Base-by-base conservation (phyloP, 768 basidiomycete species). In the Mycena albidolilacea region DNA sequence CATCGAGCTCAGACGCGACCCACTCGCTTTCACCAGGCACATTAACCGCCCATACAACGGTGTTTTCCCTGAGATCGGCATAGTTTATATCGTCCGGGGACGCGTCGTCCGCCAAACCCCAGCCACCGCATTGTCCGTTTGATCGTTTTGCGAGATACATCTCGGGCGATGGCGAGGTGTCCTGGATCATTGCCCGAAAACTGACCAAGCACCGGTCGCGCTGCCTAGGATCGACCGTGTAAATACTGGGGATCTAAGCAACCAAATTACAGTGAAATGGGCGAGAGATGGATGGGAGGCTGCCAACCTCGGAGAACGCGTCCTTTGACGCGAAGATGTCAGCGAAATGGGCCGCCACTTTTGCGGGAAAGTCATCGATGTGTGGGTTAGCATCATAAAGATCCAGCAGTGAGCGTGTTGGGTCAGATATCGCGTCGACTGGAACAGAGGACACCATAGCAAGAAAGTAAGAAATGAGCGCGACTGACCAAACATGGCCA, bases 151-250 rank as follows among this genome's bases (percentile, higher is more conserved):
- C 87, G 52, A 94, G 83, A 80, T 96, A 96, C 73, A 96, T 84
- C 78, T 95, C 93, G 0, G 89, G 88, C 7, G 92, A 90, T 19
- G 88, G 78, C 3, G 94, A 93, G 2, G 93, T 95, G 78, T 95
- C 95, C 79, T 96, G 95, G 39, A 95, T 85, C 92, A 95, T 94
- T 35, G 88, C 92, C 41, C 89, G 87, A 80, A 95, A 95, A 21
- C 88, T 85, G 4, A 96, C 92, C 5, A 95, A 86, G 0, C 89
- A 81, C n/a, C 90, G 84, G 71, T 86, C 82, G 11, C 79, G 78
- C 76, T 90, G 86, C 3, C 82, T 82, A 37, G 91, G 88, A 77
- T 82, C 76, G 0, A 78, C 75, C 12, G 87, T 77, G 78, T 86
- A 83, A 43, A 95, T 85, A 8, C 82, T 74, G 0, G 93, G 90